Evolutionary conservation across 1,284 basidiomycete genomes (phyloP).

Genomic region (Ustilago nuda): DNA sequence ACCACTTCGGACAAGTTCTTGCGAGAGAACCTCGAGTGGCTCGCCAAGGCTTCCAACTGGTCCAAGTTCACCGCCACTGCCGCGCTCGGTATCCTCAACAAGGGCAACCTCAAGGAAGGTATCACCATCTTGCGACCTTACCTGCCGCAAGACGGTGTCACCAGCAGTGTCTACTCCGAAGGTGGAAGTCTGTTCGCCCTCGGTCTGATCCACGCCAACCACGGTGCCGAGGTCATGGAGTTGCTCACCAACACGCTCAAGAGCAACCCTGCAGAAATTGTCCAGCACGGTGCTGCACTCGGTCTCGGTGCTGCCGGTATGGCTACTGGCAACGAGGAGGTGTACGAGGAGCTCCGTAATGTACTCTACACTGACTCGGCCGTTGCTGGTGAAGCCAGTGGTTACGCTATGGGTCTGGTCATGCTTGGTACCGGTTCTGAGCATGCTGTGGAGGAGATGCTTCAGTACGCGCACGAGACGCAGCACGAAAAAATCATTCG

Average conservation of each 20-base stretch:
- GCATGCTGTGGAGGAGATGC: conserved; percentile 68
- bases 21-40: conserved; percentile 69
- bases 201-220: conserved; percentile 68
- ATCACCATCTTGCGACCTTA: conserved; percentile 66
- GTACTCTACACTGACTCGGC: conserved; percentile 68
- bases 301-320: conserved; percentile 68
- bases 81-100: conserved; percentile 68
- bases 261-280: conserved; percentile 67
- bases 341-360: conserved; percentile 68
- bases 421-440: conserved; percentile 67
- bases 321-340: conserved; percentile 68
- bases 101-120: conserved; percentile 67
- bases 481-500: conserved; percentile 70
- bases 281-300: conserved; percentile 69
- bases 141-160: conserved; percentile 65
- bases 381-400: conserved; percentile 67
- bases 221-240: conserved; percentile 67
- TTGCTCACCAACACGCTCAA: conserved; percentile 66
- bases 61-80: conserved; percentile 69
- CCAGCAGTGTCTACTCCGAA: conserved; percentile 67
- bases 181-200: conserved; percentile 68
- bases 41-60: conserved; percentile 69
- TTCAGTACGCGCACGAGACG: conserved; percentile 69
- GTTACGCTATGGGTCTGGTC: conserved; percentile 69
- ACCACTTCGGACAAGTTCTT: conserved; percentile 69